A percentile compares a stretch with the other conserved stretches of the same genome.
phyloP scores from a whole-genome alignment of 73 alveolate genomes.

The Stentor roeselii region DNA sequence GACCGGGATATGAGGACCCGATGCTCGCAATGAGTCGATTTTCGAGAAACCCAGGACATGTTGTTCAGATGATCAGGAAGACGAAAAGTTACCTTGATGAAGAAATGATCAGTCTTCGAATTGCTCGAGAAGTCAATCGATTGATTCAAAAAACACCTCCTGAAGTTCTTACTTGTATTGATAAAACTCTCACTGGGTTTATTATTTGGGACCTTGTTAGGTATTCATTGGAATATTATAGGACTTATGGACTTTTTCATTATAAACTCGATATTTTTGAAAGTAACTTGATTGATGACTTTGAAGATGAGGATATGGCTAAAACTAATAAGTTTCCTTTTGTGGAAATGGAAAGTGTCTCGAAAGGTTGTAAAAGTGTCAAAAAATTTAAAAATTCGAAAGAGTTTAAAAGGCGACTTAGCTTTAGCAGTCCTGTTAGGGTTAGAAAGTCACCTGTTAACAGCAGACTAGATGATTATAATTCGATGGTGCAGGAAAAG shows the following conservation, averaged over 20 bases:
- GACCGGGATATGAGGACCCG: background rate
- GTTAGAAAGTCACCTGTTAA: no score
- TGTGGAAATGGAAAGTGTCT: no score
- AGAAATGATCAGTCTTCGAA: background rate
- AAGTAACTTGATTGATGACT: background rate
- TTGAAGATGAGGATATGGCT: no score
- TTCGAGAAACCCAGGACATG: constrained; percentile 5
- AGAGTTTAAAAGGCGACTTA: no score
- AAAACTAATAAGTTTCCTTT: no score
- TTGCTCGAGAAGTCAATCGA: background rate
- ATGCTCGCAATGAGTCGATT: background rate
- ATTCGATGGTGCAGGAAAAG: background rate
- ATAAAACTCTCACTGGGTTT: background rate
- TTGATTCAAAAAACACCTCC: background rate
- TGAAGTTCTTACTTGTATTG: background rate
- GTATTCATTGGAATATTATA: background rate
- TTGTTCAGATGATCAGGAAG: background rate
- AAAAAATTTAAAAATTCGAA: no score
- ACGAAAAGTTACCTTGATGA: background rate
- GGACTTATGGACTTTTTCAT: background rate
- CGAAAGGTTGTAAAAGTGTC: no score
- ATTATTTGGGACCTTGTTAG: background rate
- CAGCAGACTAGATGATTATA: no score
- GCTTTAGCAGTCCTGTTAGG: no score
- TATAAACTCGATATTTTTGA: background rate